Base-by-base conservation (phyloP, 352 stramenopile genomes). In the Blastocystis sp. region DNA sequence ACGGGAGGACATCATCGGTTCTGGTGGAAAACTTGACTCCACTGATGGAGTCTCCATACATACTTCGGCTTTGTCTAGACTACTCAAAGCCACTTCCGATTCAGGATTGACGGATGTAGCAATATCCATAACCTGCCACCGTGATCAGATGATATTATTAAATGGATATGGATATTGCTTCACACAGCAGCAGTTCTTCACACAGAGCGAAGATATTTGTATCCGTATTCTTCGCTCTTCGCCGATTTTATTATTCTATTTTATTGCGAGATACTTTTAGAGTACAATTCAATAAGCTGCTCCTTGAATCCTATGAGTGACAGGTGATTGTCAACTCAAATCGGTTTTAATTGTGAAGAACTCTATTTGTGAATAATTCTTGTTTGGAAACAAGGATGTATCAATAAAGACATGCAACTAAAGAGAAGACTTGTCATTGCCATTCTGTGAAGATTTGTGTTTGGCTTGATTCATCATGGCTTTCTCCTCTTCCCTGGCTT, bases 401-500 rank as follows among this genome's bases (percentile, higher is more conserved):
- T 32, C 12, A 61, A 32, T 14, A n/a, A 61, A 61, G 27, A 61
- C 19, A 61, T 32, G 54, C 3, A 32, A 32, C 54, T 61, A 61
- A 61, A 61, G 54, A 32, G 54, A 61, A 32, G 54, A 61, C 54
- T 61, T 32, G 19, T 32, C 54, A n/a, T n/a, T 6, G 27, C 27
- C 54, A 61, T 61, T n/a, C 6, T 61, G 54, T 3, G 54, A 61
- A 61, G 19, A 7, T 16, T 14, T 61, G 19, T 61, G 3, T 32
- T 61, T n/a, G 19, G 19, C 2, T 14, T 61, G 54, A 12, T 32
- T 61, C 43, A n/a, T 59, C 24, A 32, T 7, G 19, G 59, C 0
- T 29, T 59, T 58, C 51, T 80, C 69, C 7, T 80, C 39, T 5
- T 59, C 69, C 59, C 69, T 80, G 11, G 69, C 69, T 42, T 80